Percentiles rank a stretch among this genome's conserved stretches.
phyloP scores from a whole-genome alignment of 2,329 filamentous ascomycete genomes.

The Diaporthe destruens region DNA sequence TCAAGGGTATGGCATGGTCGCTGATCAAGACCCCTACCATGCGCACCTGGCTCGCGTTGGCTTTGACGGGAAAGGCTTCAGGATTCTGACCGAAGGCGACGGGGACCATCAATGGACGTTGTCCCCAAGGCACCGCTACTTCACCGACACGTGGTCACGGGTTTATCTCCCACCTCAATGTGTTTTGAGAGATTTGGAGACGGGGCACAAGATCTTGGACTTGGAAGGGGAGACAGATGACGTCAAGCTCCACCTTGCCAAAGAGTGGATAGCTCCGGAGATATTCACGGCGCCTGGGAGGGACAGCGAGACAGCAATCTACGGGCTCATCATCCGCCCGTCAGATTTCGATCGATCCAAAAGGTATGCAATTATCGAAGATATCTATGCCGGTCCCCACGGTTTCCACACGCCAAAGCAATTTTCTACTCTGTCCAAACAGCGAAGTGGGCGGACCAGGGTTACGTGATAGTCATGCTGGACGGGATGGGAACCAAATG shows the following conservation, averaged over 20 bases:
- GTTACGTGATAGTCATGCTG: slow-evolving; percentile 1
- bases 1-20: slow-evolving; percentile 2
- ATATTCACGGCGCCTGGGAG: neutral
- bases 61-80: neutral
- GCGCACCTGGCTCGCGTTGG: neutral
- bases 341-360: neutral
- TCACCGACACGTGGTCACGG: neutral
- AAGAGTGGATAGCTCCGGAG: neutral
- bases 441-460: neutral
- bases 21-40: neutral
- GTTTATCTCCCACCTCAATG: neutral
- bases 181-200: neutral
- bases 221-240: neutral
- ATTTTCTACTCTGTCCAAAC: neutral
- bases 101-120: neutral
- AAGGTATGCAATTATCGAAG: neutral
- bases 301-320: neutral
- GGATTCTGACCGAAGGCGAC: neutral
- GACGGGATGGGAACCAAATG: slow-evolving; percentile 1
- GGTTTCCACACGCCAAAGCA: neutral
- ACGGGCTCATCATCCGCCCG: neutral
- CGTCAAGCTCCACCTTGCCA: neutral
- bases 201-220: neutral
- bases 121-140: neutral
- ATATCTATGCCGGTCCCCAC: neutral